Conservation (phyloP, 331 rosid species). For the Dryas integrifolia region DNA sequence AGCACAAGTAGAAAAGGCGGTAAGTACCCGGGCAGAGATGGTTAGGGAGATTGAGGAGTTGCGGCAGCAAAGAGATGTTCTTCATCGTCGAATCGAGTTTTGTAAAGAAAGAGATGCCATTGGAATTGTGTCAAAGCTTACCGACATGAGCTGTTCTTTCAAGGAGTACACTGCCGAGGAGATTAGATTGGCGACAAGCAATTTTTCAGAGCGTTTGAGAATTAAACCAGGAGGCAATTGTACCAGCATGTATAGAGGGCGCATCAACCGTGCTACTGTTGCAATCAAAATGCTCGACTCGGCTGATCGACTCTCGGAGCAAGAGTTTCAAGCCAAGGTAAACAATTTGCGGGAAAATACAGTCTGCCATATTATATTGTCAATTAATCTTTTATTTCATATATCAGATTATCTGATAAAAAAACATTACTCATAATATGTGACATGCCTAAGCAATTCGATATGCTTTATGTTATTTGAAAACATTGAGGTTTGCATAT, state of each 20-base stretch:
- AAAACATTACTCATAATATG: not conserved
- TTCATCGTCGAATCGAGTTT: conserved; percentile 71
- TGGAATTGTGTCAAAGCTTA: conserved; percentile 54
- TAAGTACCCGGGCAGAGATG: conserved; percentile 42
- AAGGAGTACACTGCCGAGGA: conserved; percentile 62
- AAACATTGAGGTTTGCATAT: not conserved
- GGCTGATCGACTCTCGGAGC: conserved; percentile 24
- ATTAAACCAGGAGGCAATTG: conserved; percentile 52
- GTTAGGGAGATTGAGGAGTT: conserved; percentile 65
- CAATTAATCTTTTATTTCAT: not conserved
- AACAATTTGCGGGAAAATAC: not conserved
- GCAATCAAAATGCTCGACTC: conserved; percentile 60
- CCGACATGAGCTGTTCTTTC: conserved; percentile 34
- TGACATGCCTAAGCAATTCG: too few relatives aligned
- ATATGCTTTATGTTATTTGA: not conserved
- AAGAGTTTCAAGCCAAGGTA: conserved; percentile 67
- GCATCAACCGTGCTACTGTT: conserved; percentile 52
- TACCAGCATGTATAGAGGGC: conserved; percentile 55
- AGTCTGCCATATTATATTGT: not conserved
- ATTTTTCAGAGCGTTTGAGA: conserved; percentile 61
- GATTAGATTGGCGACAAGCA: conserved; percentile 62
- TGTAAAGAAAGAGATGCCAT: conserved; percentile 79
- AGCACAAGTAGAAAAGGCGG: conserved; percentile 54
- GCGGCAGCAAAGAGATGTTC: conserved; percentile 64
- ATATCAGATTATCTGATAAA: not conserved